phyloP scores from a whole-genome alignment of 352 stramenopile species.

The Halophytophthora polymorphica region DNA sequence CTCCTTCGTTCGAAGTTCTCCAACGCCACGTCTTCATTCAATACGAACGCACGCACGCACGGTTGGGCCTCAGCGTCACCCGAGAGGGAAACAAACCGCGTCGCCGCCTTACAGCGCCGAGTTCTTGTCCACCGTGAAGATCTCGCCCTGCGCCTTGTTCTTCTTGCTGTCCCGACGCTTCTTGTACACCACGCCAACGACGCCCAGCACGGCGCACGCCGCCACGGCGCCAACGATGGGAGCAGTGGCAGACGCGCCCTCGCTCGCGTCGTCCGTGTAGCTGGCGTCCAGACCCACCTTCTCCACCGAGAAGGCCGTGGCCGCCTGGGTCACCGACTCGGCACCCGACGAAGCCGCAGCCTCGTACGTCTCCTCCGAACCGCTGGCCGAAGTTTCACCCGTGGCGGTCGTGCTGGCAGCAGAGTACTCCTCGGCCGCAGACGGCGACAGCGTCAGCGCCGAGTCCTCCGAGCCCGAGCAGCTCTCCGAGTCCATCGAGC shows the following conservation, averaged over 20 bases:
- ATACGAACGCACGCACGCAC: constrained; percentile 28
- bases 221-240: constrained; percentile 32
- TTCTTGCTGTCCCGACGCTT: constrained; percentile 59
- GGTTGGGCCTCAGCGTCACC: constrained; percentile 21
- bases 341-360: constrained; percentile 4
- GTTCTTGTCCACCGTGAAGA: constrained; percentile 80
- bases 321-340: constrained; percentile 9
- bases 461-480: neutral
- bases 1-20: constrained; percentile 21
- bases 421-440: constrained; percentile 22
- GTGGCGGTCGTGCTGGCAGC: constrained; percentile 22
- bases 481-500: neutral
- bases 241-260: neutral
- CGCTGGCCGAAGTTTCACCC: neutral
- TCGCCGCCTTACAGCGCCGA: constrained; percentile 56
- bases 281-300: constrained; percentile 36
- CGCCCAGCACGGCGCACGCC: constrained; percentile 44
- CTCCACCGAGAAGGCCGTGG: constrained; percentile 31
- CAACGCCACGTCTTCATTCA: constrained; percentile 31
- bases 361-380: constrained; percentile 7
- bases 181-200: constrained; percentile 56
- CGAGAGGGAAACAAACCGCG: constrained; percentile 10
- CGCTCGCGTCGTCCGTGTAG: neutral
- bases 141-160: constrained; percentile 45
- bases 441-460: constrained; percentile 20